Evolutionary conservation across 2,329 filamentous ascomycete genomes (phyloP).

Genomic region (Xenosphaeropsis pyriputrescens): DNA sequence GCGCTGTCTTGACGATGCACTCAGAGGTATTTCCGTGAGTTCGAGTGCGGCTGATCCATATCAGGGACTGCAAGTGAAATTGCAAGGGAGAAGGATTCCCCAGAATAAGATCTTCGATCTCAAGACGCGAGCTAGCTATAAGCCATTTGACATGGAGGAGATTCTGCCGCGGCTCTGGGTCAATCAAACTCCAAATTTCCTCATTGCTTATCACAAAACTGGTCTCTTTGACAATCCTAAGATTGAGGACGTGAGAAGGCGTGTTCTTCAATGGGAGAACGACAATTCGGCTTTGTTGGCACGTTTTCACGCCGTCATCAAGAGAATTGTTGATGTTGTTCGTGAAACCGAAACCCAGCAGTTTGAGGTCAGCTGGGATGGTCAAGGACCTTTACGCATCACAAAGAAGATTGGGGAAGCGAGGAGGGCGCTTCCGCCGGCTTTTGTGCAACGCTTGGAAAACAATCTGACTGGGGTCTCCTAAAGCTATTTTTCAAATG

Average conservation of each 20-base stretch:
- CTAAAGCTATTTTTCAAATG: too few species aligned
- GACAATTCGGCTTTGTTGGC: slow-evolving; percentile 15
- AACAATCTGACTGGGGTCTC: too few species aligned
- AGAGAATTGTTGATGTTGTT: slow-evolving; percentile 6
- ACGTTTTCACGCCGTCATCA: slow-evolving; percentile 8
- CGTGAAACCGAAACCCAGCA: not conserved
- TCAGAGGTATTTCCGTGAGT: too few species aligned
- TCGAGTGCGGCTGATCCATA: too few species aligned
- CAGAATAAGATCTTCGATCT: slow-evolving; percentile 33
- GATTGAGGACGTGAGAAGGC: slow-evolving; percentile 21
- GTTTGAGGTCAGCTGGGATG: too few species aligned
- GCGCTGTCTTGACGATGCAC: slow-evolving; percentile 5
- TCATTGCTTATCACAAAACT: slow-evolving; percentile 29
- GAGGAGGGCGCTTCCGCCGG: slow-evolving; percentile 2
- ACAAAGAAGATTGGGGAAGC: slow-evolving; percentile 1
- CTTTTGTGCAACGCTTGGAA: slow-evolving; percentile 1
- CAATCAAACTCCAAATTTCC: slow-evolving; percentile 31
- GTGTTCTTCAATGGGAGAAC: slow-evolving; percentile 25
- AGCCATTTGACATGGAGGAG: slow-evolving; percentile 8
- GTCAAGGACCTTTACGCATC: not conserved
- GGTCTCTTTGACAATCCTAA: slow-evolving; percentile 23
- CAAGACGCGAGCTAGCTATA: slow-evolving; percentile 27
- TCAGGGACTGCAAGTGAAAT: too few species aligned
- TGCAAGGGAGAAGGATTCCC: slow-evolving; percentile 11
- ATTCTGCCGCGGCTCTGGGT: slow-evolving; percentile 28